Evolutionary conservation across 345 rosid genomes (phyloP).

Genomic region (Citrus sp.): DNA sequence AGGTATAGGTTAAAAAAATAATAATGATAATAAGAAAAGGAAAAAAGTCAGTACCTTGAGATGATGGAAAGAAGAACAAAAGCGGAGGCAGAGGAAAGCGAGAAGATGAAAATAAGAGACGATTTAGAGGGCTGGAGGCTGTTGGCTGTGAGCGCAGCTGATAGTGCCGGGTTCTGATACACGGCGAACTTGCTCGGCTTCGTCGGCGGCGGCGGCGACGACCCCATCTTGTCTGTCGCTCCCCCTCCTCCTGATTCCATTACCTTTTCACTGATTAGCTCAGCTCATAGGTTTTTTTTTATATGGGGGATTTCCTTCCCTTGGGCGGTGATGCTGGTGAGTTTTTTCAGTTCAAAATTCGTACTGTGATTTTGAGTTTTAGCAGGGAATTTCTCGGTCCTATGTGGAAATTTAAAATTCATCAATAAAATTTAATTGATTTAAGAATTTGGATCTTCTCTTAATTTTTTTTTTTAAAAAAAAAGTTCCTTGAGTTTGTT

Average conservation of each 20-base stretch:
- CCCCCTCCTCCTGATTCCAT: slow-evolving; percentile 22
- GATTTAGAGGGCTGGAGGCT: slow-evolving; percentile 74
- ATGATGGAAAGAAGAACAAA: slow-evolving; percentile 48
- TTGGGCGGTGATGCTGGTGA: not conserved
- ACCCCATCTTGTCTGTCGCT: slow-evolving; percentile 5
- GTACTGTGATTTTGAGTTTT: too few relatives aligned
- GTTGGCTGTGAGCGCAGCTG: slow-evolving; percentile 73
- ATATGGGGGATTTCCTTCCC: not conserved
- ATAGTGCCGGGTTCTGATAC: slow-evolving; percentile 71
- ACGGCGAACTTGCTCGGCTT: slow-evolving; percentile 66
- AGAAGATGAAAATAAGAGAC: slow-evolving; percentile 42
- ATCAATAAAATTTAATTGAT: too few relatives aligned
- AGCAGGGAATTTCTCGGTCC: too few relatives aligned
- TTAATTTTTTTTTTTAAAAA: too few relatives aligned
- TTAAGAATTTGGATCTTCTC: too few relatives aligned
- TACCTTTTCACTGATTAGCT: not conserved
- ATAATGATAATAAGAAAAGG: too few relatives aligned
- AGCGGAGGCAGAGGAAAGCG: slow-evolving; percentile 64
- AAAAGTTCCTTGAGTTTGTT: too few relatives aligned
- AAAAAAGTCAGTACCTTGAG: slow-evolving; percentile 38
- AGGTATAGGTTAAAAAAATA: not conserved
- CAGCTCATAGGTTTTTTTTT: not conserved
- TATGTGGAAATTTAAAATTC: too few relatives aligned
- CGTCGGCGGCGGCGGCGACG: slow-evolving; percentile 25
- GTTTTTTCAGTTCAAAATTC: not conserved